Base-by-base conservation (phyloP, 2,329 filamentous ascomycete species). In the Hirsutella rhossiliensis region DNA sequence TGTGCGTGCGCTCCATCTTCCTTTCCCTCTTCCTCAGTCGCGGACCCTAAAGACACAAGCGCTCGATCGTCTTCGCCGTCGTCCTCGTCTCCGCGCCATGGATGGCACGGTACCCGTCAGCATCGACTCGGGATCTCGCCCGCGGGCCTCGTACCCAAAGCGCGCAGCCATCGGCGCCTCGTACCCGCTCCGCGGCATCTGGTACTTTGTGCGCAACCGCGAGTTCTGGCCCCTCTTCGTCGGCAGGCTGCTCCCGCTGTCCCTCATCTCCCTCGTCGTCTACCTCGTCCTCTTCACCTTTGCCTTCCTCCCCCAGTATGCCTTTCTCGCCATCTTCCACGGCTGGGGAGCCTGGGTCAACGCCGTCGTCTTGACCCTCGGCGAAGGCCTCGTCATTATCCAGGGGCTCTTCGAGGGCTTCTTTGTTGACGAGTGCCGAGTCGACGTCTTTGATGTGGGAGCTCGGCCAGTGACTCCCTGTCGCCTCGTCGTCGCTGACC, bases 321-420 rank as follows among this genome's bases (percentile, higher is more conserved):
- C 86, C 2, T 86, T 98, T 55, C 75, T 98, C 19, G 81, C 84
- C 15, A 77, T 97, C 52, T 97, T 96, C 61, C 89, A 97, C 55
- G 84, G 84, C 19, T 75, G 79, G 47, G 82, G 81, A 28, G 92
- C 92, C n/a, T 94, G 87, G 85, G 65, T 95, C 45, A 96, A 87
- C 54, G 88, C 84, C 3, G 80, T 86, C 0, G 82, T 97, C 49
- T 70, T 97, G 40, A 86, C 95, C 0, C 72, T 98, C n/a, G 86
- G 87, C 38, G 82, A 88, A 54, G 84, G 82, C 0, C 67, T 86
- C 50, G 79, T 88, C 34, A 82, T 87, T 43, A 79, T 85, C 12
- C 66, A 69, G 50, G 73, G 67, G 5, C 65, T 89, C 1, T 89
- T 89, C 49, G 84, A 89, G 58, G 84, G 83, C 0, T 86, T 88